A percentile compares a stretch with the other conserved stretches of the same genome.
Conservation (phyloP, 805 yeast genomes). For the Wickerhamomyces chambardii region DNA sequence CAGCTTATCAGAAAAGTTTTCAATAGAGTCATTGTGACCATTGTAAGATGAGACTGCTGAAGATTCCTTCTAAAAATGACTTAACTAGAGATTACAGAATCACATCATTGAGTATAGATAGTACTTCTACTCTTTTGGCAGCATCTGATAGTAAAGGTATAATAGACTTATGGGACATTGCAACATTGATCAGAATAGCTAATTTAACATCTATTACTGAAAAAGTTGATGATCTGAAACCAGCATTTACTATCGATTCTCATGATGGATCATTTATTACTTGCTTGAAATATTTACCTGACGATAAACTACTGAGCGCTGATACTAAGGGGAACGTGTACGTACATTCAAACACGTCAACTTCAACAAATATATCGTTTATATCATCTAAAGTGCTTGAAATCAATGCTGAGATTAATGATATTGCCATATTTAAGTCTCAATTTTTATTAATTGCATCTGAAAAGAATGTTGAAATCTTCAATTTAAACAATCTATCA, state of each 20-base stretch:
- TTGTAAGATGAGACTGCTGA: conserved; percentile 13
- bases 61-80: conserved; percentile 7
- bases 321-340: conserved; percentile 10
- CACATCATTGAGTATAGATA: conserved; percentile 5
- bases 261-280: conserved; percentile 3
- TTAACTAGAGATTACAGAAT: background rate
- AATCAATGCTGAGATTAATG: conserved; percentile 9
- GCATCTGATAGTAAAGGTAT: conserved; percentile 6
- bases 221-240: conserved; percentile 3
- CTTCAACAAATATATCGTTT: background rate
- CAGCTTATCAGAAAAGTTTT: too few relatives aligned
- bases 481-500: conserved; percentile 6
- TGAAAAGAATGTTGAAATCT: too few relatives aligned
- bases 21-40: background rate
- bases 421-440: conserved; percentile 2
- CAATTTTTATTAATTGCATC: conserved; percentile 11
- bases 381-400: conserved; percentile 2
- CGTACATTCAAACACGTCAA: conserved; percentile 1
- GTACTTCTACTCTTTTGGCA: conserved; percentile 3
- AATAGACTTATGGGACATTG: conserved; percentile 11
- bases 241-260: background rate
- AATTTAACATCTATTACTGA: conserved; percentile 3
- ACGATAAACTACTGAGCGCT: conserved; percentile 3
- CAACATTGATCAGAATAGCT: conserved; percentile 4
- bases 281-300: conserved; percentile 3